Evolutionary conservation across 257 asterid genomes (phyloP), one percentile per base, ranked within the genome.

Genomic region (Avicennia marina): DNA sequence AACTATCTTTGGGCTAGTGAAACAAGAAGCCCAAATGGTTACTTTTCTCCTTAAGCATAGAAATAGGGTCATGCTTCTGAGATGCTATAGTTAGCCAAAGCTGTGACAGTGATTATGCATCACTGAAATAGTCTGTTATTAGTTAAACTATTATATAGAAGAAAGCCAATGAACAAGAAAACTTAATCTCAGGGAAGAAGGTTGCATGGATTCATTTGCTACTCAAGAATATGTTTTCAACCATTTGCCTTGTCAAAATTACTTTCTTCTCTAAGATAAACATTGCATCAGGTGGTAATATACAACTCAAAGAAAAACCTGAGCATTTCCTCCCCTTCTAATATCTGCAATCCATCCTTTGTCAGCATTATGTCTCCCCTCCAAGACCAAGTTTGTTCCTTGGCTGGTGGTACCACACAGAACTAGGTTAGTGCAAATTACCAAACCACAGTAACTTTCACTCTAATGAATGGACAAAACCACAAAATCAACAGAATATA

Each of bases 301-400:
- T 33, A 5, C 2, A 18, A 4, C 2, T 21, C 27, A 31, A 44
- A 50, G 26, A 51, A 65, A 64, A 52, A 87, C 98, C 96, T 79
- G 82, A 70, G 87, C 49, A 65, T 70, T 60, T 60, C 94, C 90
- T 7, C 52, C 66, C 76, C 62, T 81, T 63, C 84, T 78, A 46
- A 83, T 76, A 48, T 80, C 89, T 48, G 80, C 64, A 64, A 88
- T 80, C 98, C 98, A 91, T 63, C 72, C 85, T 65, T 68, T 68
- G 81, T 91, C 96, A 52, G 84, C 96, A 78, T 88, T 80, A 69
- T 91, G 96, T 59, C 95, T 85, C 74, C 96, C 98, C 67, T 83
- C 93, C 79, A 91, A 65, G 58, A 80, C 81, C 75, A 88, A 75
- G 36, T 75, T 46, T 53, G 79, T 72, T 34, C 90, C 95, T 73